Evolutionary conservation across 2,329 filamentous ascomycete species (phyloP).

Genomic region (Colletotrichum australisinense): DNA sequence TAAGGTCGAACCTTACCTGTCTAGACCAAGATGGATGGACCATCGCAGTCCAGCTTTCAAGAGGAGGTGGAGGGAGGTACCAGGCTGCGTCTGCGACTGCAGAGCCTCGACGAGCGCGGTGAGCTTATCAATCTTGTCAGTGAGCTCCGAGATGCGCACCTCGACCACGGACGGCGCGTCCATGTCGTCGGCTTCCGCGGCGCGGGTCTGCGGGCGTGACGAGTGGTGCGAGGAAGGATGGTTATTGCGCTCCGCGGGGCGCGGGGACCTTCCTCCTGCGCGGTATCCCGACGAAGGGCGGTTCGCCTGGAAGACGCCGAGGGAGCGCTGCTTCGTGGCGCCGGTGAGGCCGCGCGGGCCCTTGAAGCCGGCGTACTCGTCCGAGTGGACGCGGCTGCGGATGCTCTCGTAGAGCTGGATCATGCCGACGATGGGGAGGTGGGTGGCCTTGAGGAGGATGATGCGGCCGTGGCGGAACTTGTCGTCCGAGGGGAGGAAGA

Average conservation of each 20-base stretch:
- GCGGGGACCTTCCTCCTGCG: slow-evolving; percentile 38
- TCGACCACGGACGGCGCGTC: slow-evolving; percentile 57
- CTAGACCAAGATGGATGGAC: neutral
- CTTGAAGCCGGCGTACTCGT: slow-evolving; percentile 61
- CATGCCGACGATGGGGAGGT: slow-evolving; percentile 74
- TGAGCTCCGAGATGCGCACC: slow-evolving; percentile 64
- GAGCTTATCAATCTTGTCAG: slow-evolving; percentile 68
- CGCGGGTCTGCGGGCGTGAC: slow-evolving; percentile 33
- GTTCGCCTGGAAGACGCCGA: slow-evolving; percentile 35
- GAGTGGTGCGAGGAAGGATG: slow-evolving; percentile 1
- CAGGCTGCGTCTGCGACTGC: slow-evolving; percentile 48
- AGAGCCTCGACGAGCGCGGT: slow-evolving; percentile 63
- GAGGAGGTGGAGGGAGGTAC: neutral
- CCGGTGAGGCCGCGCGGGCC: slow-evolving; percentile 51
- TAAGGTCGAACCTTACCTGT: neutral
- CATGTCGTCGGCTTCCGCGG: slow-evolving; percentile 44
- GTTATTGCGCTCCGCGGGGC: slow-evolving; percentile 16
- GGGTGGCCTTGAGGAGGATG: slow-evolving; percentile 70
- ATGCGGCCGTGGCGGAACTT: slow-evolving; percentile 73
- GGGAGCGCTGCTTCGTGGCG: slow-evolving; percentile 37
- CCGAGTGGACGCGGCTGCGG: slow-evolving; percentile 49
- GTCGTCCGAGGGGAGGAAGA: slow-evolving; percentile 72
- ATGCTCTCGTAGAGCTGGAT: slow-evolving; percentile 76
- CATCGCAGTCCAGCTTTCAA: neutral
- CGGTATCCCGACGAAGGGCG: slow-evolving; percentile 41